Conservation (phyloP, 1,284 basidiomycete genomes). For the Polyporus tsugae region DNA sequence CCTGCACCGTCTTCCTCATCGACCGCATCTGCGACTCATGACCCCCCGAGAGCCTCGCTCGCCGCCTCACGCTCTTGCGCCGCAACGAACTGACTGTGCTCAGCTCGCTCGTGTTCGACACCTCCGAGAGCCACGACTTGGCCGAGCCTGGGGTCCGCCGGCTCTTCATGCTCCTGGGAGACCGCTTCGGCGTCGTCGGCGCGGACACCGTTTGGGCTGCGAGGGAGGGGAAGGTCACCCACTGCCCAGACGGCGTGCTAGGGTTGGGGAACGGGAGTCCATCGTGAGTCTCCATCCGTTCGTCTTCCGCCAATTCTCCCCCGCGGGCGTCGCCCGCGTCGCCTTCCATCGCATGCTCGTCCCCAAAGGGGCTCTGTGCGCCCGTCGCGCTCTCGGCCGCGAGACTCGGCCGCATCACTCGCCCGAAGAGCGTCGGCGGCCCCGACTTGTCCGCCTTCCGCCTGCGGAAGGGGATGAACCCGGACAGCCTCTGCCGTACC, state of each 20-base stretch:
- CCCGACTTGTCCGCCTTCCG: not conserved
- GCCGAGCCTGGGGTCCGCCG: not conserved
- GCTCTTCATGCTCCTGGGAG: not conserved
- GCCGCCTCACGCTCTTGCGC: not conserved
- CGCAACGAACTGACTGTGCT: not conserved
- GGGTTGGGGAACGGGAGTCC: not conserved
- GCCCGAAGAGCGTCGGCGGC: not conserved
- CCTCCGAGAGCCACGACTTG: not conserved
- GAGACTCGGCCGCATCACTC: not conserved
- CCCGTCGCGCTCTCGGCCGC: not conserved
- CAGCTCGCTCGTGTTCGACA: not conserved
- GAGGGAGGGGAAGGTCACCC: not conserved
- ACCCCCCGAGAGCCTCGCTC: not conserved
- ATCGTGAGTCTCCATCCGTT: not conserved
- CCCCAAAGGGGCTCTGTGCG: not conserved
- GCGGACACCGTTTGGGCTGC: not conserved
- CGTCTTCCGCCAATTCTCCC: not conserved
- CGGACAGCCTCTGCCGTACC: not conserved
- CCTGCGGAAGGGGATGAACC: not conserved
- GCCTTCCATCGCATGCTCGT: not conserved
- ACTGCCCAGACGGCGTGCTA: not conserved
- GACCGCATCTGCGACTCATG: not conserved
- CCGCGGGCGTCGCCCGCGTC: not conserved
- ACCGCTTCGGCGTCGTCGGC: not conserved
- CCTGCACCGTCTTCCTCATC: conserved; percentile 4